phyloP scores from a whole-genome alignment of 306 rosid genomes.

The Cucurbita pepo region DNA sequence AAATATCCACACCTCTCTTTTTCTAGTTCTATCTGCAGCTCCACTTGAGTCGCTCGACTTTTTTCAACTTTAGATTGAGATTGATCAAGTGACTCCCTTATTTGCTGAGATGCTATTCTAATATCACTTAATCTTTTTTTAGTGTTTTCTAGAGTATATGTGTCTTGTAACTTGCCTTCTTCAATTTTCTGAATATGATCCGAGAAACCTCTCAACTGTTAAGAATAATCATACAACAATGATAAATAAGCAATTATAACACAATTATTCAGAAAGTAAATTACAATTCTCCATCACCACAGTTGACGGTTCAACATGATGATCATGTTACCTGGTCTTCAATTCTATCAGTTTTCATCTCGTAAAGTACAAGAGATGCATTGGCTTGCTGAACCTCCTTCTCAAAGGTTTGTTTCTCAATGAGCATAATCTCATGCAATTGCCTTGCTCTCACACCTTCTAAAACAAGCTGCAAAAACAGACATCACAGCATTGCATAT shows the following conservation, averaged over 20 bases:
- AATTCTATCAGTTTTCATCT: constrained; percentile 50
- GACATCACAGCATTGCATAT: not conserved
- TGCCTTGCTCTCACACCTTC: constrained; percentile 75
- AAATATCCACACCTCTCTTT: constrained; percentile 51
- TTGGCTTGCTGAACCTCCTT: constrained; percentile 57
- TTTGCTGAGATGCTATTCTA: constrained; percentile 46
- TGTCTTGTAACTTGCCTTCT: constrained; percentile 42
- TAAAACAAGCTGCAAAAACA: constrained; percentile 60
- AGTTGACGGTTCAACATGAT: not conserved
- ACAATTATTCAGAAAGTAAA: not conserved
- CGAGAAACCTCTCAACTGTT: constrained; percentile 60
- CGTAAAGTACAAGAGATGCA: constrained; percentile 48
- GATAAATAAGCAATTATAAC: constrained; percentile 13
- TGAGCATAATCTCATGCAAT: constrained; percentile 36
- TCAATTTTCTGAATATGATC: constrained; percentile 47
- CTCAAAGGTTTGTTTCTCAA: constrained; percentile 47
- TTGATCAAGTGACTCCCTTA: constrained; percentile 39
- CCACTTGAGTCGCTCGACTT: constrained; percentile 37
- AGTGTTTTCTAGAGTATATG: constrained; percentile 35
- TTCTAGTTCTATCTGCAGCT: constrained; percentile 59
- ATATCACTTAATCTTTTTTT: constrained; percentile 53
- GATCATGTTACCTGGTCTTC: constrained; percentile 63
- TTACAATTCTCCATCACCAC: not conserved
- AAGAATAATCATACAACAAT: constrained; percentile 2
- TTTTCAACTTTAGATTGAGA: constrained; percentile 38